Evolutionary conservation across 345 rosid species (phyloP), one percentile per base, ranked within the genome.

Genomic region (Brassica nigra): DNA sequence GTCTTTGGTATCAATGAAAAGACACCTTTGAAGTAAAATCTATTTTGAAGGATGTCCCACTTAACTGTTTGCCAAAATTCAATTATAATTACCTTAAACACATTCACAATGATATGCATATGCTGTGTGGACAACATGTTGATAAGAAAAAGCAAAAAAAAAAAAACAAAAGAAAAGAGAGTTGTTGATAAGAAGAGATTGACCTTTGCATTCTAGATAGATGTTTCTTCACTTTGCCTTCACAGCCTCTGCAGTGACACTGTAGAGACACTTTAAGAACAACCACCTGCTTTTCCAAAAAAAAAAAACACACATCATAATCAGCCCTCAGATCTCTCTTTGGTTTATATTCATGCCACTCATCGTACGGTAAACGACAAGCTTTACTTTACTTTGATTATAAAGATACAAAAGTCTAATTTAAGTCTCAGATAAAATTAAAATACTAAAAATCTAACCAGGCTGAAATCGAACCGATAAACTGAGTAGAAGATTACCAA

Each of bases 151-250:
- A 34, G 39, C 39, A 34, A 34, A 34, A 34, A 34, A 34, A 34
- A 34, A 34, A 1, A 33, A 5, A 23, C 27, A 23, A 23, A 23
- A 23, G 27, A 23, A 23, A 23, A 5, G 18, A 44, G 7, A 49
- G 18, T 55, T 55, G 61, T 55, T 55, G 29, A 57, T 57, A 57
- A 57, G 15, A 14, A 42, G 55, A 59, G 2, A 34, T 47, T 12
- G 14, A 92, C 98, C 98, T 87, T 90, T 33, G 84, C 92, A 94
- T 94, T 91, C 83, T 92, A 54, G 98, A 94, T 61, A 92, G 80
- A 89, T 92, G 94, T 83, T 94, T 94, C 84, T 88, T 90, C 39
- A 94, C 83, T 92, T 92, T 92, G 74, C 93, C 89, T 84, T 88
- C 8, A 34, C 1, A 6, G 8, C 39, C 39, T 34, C 39, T 34